Percentiles rank a stretch among this genome's conserved stretches.
Evolutionary conservation across 2,329 filamentous ascomycete genomes (phyloP).

Genomic region (Seiridium unicorne): DNA sequence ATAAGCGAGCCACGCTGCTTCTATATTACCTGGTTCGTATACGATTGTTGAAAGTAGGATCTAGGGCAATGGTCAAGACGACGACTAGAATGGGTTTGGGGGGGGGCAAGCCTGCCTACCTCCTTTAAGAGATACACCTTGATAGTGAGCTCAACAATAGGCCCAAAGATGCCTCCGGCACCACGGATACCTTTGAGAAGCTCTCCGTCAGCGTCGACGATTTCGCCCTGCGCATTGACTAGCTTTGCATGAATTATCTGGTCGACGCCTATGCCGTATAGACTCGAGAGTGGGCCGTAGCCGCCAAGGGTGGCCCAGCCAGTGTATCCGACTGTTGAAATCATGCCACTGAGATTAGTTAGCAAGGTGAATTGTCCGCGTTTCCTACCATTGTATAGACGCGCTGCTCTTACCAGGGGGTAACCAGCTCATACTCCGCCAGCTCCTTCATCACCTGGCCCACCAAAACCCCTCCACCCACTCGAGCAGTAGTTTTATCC

Average conservation of each 20-base stretch:
- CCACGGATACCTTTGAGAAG: conserved; percentile 37
- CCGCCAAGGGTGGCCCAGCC: conserved; percentile 34
- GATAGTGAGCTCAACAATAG: conserved; percentile 37
- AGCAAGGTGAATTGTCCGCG: too few species aligned
- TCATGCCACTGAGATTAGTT: conserved; percentile 10
- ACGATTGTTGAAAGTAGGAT: conserved; percentile 28
- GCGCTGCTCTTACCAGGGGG: conserved; percentile 17
- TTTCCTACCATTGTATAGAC: too few species aligned
- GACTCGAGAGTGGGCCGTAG: conserved; percentile 28
- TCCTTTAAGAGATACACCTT: conserved; percentile 34
- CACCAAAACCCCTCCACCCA: conserved; percentile 34
- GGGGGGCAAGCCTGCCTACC: conserved; percentile 15
- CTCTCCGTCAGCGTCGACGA: conserved; percentile 33
- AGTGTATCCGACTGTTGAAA: conserved; percentile 28
- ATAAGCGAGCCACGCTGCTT: conserved; percentile 18
- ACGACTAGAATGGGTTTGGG: neutral
- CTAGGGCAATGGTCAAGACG: conserved; percentile 10
- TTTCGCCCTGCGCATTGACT: conserved; percentile 32
- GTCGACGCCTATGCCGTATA: conserved; percentile 33
- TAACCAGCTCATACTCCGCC: conserved; percentile 25
- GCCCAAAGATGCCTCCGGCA: conserved; percentile 35
- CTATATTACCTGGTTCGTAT: conserved; percentile 29
- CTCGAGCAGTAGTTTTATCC: conserved; percentile 24
- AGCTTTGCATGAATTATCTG: conserved; percentile 35
- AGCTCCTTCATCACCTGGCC: conserved; percentile 25